Base-by-base conservation (phyloP, 1,284 basidiomycete genomes). In the Vanrija sp. region DNA sequence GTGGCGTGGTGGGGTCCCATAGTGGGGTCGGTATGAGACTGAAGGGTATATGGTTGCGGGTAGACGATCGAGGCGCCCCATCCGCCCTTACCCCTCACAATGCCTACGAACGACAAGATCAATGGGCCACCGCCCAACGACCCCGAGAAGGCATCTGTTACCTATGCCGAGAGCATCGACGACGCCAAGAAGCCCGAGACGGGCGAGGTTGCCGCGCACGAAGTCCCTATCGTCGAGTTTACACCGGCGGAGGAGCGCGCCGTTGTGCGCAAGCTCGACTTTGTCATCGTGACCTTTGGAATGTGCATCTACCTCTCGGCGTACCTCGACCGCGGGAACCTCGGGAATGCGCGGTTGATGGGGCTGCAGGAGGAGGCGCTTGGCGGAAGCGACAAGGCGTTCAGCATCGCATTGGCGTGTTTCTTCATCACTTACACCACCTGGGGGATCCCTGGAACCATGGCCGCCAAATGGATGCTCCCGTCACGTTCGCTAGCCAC, bases 361-460 rank as follows among this genome's bases (percentile, higher is more conserved):
- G 62, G 65, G 19, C 62, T 73, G 4, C 47, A 70, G 38, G 48
- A 54, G 23, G 51, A 57, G 7, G 58, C 71, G 1, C 65, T 73
- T 14, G 51, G 55, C 16, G 57, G 59, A 15, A 45, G 26, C 40
- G 65, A 67, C 51, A 58, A 54, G 8, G 63, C 63, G n/a, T 75
- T 68, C 60, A 67, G 64, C 0, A 56, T 75, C 46, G 69, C 63
- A 1, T 49, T 72, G 2, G 42, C 62, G 7, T 61, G 57, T 45
- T 70, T 73, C 63, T 71, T 62, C 49, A 58, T 65, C 50, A 63
- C 66, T 18, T 71, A 71, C 58, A 68, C 70, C 29, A 44, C 60
- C 3, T 49, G 64, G n/a, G 62, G 60, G n/a, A 64, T 72, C n/a
- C 70, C 71, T 9, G 73, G 71, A 6, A 75, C 72, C 3, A 63